Conservation (phyloP, 495 filamentous ascomycete genomes). For the Pseudevernia furfuracea region DNA sequence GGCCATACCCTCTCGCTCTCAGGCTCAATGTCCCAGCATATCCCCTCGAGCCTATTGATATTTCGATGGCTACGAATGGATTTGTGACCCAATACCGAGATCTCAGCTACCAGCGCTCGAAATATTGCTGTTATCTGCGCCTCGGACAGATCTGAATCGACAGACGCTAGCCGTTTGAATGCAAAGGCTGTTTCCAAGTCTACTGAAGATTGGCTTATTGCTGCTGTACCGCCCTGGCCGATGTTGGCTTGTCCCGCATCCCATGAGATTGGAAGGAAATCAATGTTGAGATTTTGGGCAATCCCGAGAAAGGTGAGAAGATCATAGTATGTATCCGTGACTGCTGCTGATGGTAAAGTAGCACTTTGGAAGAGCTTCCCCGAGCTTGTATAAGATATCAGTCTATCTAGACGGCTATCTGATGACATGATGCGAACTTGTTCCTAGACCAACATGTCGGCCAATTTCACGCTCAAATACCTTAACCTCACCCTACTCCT, state of each 20-base stretch:
- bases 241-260: neutral
- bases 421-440: neutral
- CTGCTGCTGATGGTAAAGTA: neutral
- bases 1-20: neutral
- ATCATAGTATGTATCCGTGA: neutral
- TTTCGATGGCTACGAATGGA: neutral
- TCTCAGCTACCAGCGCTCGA: neutral
- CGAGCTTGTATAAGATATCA: neutral
- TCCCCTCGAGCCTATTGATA: neutral
- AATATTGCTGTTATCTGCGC: neutral
- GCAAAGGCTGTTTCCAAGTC: neutral
- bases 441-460: neutral
- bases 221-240: neutral
- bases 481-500: too few relatives aligned
- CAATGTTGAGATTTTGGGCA: neutral
- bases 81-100: neutral
- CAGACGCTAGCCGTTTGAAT: neutral
- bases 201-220: neutral
- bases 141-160: neutral
- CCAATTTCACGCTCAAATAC: too few relatives aligned
- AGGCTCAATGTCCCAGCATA: neutral
- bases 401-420: neutral
- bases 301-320: neutral
- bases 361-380: neutral
- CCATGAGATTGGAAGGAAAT: neutral